Percentiles rank a stretch among this genome's conserved stretches.
These are phyloP conservation scores for Terfezia claveryi DNA, from an alignment of 495 filamentous ascomycete genomes.

Conservation along the genomic window DNA sequence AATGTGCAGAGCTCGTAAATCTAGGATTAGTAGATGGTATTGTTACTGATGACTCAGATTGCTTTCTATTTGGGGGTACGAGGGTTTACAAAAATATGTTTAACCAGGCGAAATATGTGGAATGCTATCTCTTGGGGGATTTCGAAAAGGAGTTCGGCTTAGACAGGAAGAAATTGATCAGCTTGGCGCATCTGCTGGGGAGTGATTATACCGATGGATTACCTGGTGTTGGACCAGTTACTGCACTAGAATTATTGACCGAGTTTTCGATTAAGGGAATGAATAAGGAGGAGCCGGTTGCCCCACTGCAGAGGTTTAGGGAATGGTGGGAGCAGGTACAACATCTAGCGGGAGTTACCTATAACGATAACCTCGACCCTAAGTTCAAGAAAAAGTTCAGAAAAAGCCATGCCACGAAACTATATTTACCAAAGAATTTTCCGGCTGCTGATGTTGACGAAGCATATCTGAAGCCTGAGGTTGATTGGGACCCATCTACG, in stretches of 20 bases:
- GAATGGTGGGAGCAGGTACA: constrained; percentile 78
- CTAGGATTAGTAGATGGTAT: constrained; percentile 86
- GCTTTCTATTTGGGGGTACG: constrained; percentile 91
- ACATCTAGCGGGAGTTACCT: constrained; percentile 14
- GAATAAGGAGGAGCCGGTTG: neutral
- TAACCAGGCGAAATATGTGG: constrained; percentile 88
- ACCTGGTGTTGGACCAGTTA: constrained; percentile 75
- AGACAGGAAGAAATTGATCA: constrained; percentile 58
- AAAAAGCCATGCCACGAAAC: constrained; percentile 46
- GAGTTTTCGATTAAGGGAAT: constrained; percentile 36
- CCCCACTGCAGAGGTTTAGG: constrained; percentile 39
- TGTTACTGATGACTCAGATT: constrained; percentile 93
- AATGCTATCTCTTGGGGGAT: constrained; percentile 78
- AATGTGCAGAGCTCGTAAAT: constrained; percentile 75
- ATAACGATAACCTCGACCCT: constrained; percentile 30
- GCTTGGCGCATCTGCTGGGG: constrained; percentile 70
- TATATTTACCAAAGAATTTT: constrained; percentile 63
- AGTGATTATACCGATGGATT: constrained; percentile 89
- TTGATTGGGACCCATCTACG: constrained; percentile 49
- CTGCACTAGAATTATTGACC: constrained; percentile 70
- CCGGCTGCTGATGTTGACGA: constrained; percentile 51
- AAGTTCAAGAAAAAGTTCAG: constrained; percentile 68
- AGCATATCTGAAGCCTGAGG: constrained; percentile 68
- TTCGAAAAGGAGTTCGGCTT: constrained; percentile 77
- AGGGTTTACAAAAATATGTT: constrained; percentile 99